Evolutionary conservation across 2,329 filamentous ascomycete genomes (phyloP), one percentile per base, ranked within the genome.

Genomic region (Pseudogymnoascus sp.): DNA sequence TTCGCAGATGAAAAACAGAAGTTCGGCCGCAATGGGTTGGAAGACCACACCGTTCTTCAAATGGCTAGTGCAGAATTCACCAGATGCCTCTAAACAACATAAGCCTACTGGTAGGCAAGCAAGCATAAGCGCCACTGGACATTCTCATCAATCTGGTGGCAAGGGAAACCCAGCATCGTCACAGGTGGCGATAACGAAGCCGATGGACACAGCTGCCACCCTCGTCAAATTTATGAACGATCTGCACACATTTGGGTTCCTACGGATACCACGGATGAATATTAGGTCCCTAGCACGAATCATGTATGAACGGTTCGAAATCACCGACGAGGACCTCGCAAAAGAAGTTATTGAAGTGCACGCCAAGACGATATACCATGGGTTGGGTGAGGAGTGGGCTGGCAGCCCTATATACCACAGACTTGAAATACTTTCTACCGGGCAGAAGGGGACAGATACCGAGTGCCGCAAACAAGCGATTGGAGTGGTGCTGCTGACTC

Each of bases 1-100:
- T 11, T 76, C 77, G 4, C 83, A 86, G 63, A 81, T 84, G 56
- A 69, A 75, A 1, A 78, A 78, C 22, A 53, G 12, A 46, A 60
- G 28, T 19, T 59, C 26, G 31, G 28, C 24, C 28, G 22, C 70
- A 0, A 71, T 79, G 26, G 72, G 76, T 37, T 84, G 81, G 82
- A 66, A 67, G 7, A 61, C 67, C 2, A 84, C 81, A 0, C 70
- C 70, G 4, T 82, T 86, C 65, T 76, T 79, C 64, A 76, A 76
- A 24, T 84, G 81, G 79, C 70, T 86, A 50, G 74, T 70, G 2
- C 65, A 61, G 19, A 26, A 53, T 35, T 53, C 33, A 35, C 65
- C 65, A 22, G 41, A 61, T 46, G 19, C 10, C 40, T 7, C n/a
- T 11, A 46, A 46, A 28, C 60, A 56, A 31, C 40, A 53, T 7